Evolutionary conservation across 1,284 basidiomycete genomes (phyloP), one percentile per base, ranked within the genome.

Genomic region (Kalmanozyma brasiliensis): DNA sequence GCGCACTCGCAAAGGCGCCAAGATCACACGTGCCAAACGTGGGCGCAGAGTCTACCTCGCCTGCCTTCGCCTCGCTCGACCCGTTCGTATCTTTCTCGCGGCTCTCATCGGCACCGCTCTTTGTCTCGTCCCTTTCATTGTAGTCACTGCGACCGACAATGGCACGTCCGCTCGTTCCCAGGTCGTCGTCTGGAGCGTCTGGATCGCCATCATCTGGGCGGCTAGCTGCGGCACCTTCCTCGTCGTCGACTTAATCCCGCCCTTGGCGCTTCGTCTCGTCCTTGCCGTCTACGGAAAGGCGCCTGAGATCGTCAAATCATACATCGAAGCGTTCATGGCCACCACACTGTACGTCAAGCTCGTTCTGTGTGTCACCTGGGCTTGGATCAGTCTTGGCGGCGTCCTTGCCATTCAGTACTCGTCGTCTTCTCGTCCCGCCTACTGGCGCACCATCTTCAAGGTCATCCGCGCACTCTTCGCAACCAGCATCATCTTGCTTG

Each of bases 191-290:
- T 80, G 78, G 78, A 75, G 72, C 43, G 66, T 80, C 41, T 80
- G 79, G 79, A 49, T 80, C 19, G 56, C 77, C 42, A 80, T 79
- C 63, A 78, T 80, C 44, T 77, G 63, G 64, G 76, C 76, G n/a
- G 52, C 79, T 17, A 34, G 64, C 8, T 73, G 73, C 30, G 76
- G 70, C 14, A 80, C 79, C 16, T 78, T 80, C 48, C 35, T 80
- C 22, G 34, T 80, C 20, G 45, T 80, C 41, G 72, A 77, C 17
- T 77, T 59, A 59, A 34, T 80, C 13, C 78, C 78, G 16, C 52
- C 62, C 13, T 30, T 77, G 4, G 51, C 64, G 7, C 52, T 76
- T 10, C 68, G 70, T 6, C 52, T 79, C 33, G 63, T 71, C 49
- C 69, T 77, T 32, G 76, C 73, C 34, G 59, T 80, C 36, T 77